A percentile compares a stretch with the other conserved stretches of the same genome.
Conservation (phyloP, 2,329 filamentous ascomycete species). For the Curvularia verruculosa region DNA sequence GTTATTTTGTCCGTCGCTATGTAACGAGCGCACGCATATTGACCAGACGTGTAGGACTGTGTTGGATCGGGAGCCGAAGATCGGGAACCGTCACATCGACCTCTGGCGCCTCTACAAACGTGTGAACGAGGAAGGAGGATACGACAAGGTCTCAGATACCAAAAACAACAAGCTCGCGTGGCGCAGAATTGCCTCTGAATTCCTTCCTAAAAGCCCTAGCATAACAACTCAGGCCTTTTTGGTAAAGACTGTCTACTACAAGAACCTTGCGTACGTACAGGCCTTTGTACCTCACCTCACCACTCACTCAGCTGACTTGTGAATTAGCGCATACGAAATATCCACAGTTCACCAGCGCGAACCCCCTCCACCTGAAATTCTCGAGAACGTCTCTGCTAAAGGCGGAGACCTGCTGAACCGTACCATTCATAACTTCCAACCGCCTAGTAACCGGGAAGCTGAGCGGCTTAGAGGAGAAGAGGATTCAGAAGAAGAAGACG, state of each 20-base stretch:
- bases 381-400: constrained; percentile 81
- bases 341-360: constrained; percentile 76
- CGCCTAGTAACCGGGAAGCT: constrained; percentile 55
- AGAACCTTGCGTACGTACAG: constrained; percentile 70
- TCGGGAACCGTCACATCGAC: constrained; percentile 77
- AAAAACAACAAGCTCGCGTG: constrained; percentile 83
- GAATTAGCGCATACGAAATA: constrained; percentile 75
- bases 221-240: constrained; percentile 84
- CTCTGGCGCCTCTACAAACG: constrained; percentile 78
- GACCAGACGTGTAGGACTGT: constrained; percentile 59
- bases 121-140: constrained; percentile 78
- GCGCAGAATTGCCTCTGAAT: constrained; percentile 77
- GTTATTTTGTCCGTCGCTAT: constrained; percentile 30
- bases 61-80: constrained; percentile 81
- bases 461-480: constrained; percentile 60
- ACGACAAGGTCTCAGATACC: constrained; percentile 73
- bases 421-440: constrained; percentile 75
- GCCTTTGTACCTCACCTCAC: not conserved
- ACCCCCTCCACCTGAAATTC: constrained; percentile 84
- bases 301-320: constrained; percentile 10
- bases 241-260: constrained; percentile 88
- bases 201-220: constrained; percentile 73
- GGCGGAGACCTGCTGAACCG: constrained; percentile 79
- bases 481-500: constrained; percentile 55
- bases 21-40: constrained; percentile 32